Evolutionary conservation across 2,329 filamentous ascomycete genomes (phyloP).

Genomic region (Fusarium odoratissimum): DNA sequence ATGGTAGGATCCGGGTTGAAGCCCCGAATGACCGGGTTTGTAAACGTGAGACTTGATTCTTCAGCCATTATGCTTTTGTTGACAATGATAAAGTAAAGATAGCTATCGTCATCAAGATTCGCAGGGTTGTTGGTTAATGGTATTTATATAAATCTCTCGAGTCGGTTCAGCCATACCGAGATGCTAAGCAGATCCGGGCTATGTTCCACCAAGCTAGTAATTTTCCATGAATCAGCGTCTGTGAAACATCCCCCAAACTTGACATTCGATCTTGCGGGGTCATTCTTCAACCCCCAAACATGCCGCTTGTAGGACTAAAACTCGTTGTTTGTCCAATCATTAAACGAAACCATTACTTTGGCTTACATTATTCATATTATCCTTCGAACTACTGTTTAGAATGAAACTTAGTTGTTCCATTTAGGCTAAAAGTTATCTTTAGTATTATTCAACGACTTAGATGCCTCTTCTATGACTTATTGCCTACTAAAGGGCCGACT

Average conservation of each 20-base stretch:
- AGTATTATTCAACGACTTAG: not conserved
- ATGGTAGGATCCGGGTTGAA: conserved; percentile 72
- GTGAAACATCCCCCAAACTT: not conserved
- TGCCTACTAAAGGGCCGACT: not conserved
- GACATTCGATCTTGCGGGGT: not conserved
- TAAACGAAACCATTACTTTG: not conserved
- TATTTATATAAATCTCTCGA: not conserved
- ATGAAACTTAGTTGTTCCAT: not conserved
- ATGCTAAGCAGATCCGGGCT: not conserved
- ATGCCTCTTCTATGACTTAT: not conserved
- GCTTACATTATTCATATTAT: not conserved
- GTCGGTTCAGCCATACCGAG: not conserved
- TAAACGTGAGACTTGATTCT: conserved; percentile 37
- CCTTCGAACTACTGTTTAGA: not conserved
- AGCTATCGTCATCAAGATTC: not conserved
- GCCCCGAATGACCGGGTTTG: conserved; percentile 67
- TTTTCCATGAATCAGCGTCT: conserved; percentile 18
- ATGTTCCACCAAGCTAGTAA: not conserved
- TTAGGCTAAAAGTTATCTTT: not conserved
- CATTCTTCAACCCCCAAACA: not conserved
- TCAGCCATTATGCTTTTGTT: conserved; percentile 2
- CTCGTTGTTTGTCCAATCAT: not conserved
- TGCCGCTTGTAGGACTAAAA: not conserved
- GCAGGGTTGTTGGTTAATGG: no score
- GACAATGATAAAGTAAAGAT: not conserved